Evolutionary conservation across 2,329 filamentous ascomycete genomes (phyloP), one percentile per base, ranked within the genome.

Genomic region (Exophiala sp.): DNA sequence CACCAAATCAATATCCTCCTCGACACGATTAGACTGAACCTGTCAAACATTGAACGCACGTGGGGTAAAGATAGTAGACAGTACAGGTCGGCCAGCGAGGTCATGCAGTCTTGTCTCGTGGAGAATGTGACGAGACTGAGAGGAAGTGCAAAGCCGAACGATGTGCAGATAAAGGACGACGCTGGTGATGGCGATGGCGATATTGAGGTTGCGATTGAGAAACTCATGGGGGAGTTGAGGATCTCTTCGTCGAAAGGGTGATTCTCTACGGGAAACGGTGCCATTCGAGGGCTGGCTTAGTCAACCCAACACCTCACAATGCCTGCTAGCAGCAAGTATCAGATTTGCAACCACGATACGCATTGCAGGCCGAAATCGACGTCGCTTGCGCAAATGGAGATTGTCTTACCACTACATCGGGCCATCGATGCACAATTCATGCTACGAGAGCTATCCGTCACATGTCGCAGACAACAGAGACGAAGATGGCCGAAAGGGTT

Each of bases 71-170:
- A 57, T 16, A 58, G 54, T 32, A 33, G 32, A 21, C 62, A 63
- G 52, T 62, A 59, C 54, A 44, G 41, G 36, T 49, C 52, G 14
- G 62, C 58, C 1, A 21, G 24, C 11, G 52, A 36, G 34, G 50
- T 63, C 32, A 63, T 63, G 62, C 42, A 59, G 38, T 41, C 42
- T n/a, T 59, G 58, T 48, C 51, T 62, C n/a, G 54, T 53, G 14
- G 60, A 63, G 42, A 61, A 63, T 44, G 32, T 58, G 42, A 47
- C 48, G 32, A 24, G 46, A 40, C 16, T 58, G 32, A 50, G 16
- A 18, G 16, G 16, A 18, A 18, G 2, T 18, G 16, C 16, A 18
- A 18, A 7, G 47, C 8, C 7, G 2, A 3, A 5, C n/a, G 40
- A 47, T 33, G 42, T 29, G 32, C 29, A 29, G 29, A 14, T 24